Evolutionary conservation across 2,329 filamentous ascomycete species (phyloP).

Genomic region (Trichoderma sp.): DNA sequence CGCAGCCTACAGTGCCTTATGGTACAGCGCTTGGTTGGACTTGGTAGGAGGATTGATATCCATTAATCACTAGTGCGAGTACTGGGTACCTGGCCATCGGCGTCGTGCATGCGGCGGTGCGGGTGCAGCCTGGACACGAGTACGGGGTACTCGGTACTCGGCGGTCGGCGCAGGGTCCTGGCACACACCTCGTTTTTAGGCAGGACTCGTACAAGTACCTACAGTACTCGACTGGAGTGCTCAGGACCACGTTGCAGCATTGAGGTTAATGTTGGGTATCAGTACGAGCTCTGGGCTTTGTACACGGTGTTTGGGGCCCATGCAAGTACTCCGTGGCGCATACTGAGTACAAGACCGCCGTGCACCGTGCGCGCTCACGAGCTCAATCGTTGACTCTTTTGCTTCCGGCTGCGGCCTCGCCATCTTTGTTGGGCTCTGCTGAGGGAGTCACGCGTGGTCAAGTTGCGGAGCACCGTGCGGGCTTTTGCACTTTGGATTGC

Average conservation of each 20-base stretch:
- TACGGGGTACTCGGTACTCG: background rate
- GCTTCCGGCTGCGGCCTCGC: background rate
- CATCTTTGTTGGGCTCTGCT: background rate
- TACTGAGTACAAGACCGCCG: background rate
- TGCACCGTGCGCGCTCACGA: background rate
- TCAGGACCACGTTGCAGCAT: background rate
- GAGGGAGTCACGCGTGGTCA: slow-evolving; percentile 10
- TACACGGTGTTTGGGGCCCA: slow-evolving; percentile 16
- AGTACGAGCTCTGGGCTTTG: slow-evolving; percentile 8
- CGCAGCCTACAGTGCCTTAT: background rate
- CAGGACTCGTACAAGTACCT: background rate
- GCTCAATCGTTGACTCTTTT: background rate
- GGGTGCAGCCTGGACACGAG: background rate
- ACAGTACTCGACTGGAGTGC: too few species aligned
- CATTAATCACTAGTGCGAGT: background rate
- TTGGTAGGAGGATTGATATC: background rate
- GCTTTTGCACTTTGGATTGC: background rate
- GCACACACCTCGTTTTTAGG: background rate
- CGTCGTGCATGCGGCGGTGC: background rate
- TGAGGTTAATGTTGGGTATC: background rate
- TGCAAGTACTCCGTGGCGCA: slow-evolving; percentile 11
- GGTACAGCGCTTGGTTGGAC: background rate
- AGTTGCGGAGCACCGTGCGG: slow-evolving; percentile 17
- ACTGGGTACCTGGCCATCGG: background rate
- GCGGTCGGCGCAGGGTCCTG: background rate